Base-by-base conservation (phyloP, 2,329 filamentous ascomycete genomes). In the Chrysosporium queenslandicum region DNA sequence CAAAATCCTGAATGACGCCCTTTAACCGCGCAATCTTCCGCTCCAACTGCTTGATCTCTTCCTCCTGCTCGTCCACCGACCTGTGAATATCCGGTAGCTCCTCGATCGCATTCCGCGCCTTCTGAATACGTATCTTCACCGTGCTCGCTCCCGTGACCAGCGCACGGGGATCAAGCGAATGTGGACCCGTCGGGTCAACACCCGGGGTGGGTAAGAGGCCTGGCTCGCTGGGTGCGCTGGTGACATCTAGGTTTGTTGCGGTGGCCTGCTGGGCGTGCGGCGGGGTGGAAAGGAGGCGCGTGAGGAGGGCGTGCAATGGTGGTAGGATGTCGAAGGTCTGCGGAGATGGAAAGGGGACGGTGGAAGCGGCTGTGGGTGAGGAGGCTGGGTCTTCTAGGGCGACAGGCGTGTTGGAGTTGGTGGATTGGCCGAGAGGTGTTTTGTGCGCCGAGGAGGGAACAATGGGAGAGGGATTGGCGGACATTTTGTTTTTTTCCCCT, bases 241-340 rank as follows among this genome's bases (percentile, higher is more conserved):
- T 50, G 27, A 58, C 32, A 11, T 61, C 54, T 16, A 58, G 52
- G 46, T 57, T 53, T 59, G 55, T 57, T 63, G 65, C 56, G 36
- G 54, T 59, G 46, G 47, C 53, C 30, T 25, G 57, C 51, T 30
- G 52, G 41, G 21, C 59, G 56, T 29, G 58, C 39, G 23, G 56
- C 46, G 51, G 55, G 16, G 66, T 60, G 25, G 71, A 74, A 59
- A 86, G 80, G 16, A 96, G 78, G 47, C 86, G 86, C 58, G 81
- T 76, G 56, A 96, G 81, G 59, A 94, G 80, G 54, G 82, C 77
- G 63, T 87, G 83, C 50, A 96, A 80, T 63, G 89, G 82, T 23
- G 89, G 87, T 50, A 94, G 79, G 60, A 88, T 81, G 73, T 95
- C 90, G 71, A 96, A 87, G 46, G 82, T 81, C 68, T 90, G 84